Evolutionary conservation across 306 rosid genomes (phyloP).

Genomic region (Cicer judaicum): DNA sequence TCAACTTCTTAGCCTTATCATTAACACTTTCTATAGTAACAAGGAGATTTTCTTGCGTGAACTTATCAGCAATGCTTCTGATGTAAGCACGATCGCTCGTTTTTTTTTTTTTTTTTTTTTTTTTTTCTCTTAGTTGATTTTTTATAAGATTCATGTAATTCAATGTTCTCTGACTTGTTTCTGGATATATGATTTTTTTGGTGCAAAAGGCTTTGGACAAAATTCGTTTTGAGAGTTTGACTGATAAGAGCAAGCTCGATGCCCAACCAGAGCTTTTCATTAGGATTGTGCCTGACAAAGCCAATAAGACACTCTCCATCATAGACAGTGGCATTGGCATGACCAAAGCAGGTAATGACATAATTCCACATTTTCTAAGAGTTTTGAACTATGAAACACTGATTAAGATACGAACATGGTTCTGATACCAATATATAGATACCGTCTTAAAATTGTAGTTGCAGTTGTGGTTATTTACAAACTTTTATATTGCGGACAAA

Average conservation of each 20-base stretch:
- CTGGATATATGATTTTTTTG: not conserved
- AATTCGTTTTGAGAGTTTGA: slow-evolving; percentile 64
- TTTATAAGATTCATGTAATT: not conserved
- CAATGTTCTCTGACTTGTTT: not conserved
- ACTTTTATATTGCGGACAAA: too few relatives aligned
- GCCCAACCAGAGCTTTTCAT: slow-evolving; percentile 73
- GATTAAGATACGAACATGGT: too few relatives aligned
- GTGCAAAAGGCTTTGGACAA: slow-evolving; percentile 65
- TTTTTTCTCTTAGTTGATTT: too few relatives aligned
- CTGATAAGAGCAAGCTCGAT: slow-evolving; percentile 70
- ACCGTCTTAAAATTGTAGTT: too few relatives aligned
- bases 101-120: too few relatives aligned
- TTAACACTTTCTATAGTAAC: slow-evolving; percentile 75
- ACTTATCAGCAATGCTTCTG: slow-evolving; percentile 66
- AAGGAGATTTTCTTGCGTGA: slow-evolving; percentile 84
- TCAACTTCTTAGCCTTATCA: slow-evolving; percentile 71
- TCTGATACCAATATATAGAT: too few relatives aligned
- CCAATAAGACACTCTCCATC: slow-evolving; percentile 64
- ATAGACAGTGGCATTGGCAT: slow-evolving; percentile 75
- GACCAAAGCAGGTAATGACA: slow-evolving; percentile 71
- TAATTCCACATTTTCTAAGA: not conserved
- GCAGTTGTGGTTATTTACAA: too few relatives aligned
- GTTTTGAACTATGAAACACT: too few relatives aligned
- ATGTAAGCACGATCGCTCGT: slow-evolving; percentile 36
- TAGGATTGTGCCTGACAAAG: slow-evolving; percentile 69